A percentile compares a stretch with the other conserved stretches of the same genome.
Conservation (phyloP, 208 protist species). For the Leishmania arabica region DNA sequence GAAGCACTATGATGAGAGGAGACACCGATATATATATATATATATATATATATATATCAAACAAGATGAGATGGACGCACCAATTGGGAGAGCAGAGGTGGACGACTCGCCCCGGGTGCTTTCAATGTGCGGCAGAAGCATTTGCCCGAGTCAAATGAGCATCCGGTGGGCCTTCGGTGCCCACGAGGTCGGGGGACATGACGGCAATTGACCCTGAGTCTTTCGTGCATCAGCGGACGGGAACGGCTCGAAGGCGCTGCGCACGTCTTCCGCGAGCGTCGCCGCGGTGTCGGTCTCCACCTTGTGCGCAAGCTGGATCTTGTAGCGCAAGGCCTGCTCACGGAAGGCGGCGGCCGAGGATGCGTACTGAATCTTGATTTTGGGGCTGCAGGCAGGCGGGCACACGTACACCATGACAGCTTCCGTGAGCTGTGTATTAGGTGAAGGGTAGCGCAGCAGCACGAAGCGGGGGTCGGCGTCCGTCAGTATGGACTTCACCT, state of each 20-base stretch:
- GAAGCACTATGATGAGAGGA: neutral
- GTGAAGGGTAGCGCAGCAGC: conserved; percentile 34
- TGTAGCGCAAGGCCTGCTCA: conserved; percentile 38
- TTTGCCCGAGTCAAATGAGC: conserved; percentile 39
- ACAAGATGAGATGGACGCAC: no score
- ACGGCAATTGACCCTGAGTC: conserved; percentile 1
- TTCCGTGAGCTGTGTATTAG: conserved; percentile 20
- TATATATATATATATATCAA: no score
- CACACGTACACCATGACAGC: conserved; percentile 79
- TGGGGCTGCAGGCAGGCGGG: conserved; percentile 53
- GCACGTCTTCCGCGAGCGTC: conserved; percentile 48
- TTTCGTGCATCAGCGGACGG: conserved; percentile 6
- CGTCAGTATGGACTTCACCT: conserved; percentile 34
- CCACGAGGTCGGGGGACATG: conserved; percentile 20
- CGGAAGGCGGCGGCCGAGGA: conserved; percentile 72
- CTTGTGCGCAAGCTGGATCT: conserved; percentile 48
- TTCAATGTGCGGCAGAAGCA: neutral
- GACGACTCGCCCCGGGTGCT: no score
- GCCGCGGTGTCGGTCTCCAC: conserved; percentile 48
- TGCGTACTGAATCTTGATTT: conserved; percentile 78
- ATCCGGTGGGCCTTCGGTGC: conserved; percentile 54
- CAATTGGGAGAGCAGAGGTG: neutral
- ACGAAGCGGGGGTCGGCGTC: conserved; percentile 40
- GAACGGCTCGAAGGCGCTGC: conserved; percentile 42
- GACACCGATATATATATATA: no score